Evolutionary conservation across 2,329 filamentous ascomycete genomes (phyloP).

Genomic region (Setomelanomma holmii): DNA sequence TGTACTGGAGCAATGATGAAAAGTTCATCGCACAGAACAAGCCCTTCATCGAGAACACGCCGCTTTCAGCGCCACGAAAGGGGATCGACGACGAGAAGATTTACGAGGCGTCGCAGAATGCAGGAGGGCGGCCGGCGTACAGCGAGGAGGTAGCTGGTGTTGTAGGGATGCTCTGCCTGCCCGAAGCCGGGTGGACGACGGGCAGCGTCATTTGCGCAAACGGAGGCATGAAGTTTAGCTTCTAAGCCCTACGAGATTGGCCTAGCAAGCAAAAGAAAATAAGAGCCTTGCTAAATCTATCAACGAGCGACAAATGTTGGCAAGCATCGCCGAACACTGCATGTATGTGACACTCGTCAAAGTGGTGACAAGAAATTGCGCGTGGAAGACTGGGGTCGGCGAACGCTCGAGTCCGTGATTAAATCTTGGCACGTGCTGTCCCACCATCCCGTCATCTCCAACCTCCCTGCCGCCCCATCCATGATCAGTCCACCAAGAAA

Average conservation of each 20-base stretch:
- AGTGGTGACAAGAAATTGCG: not conserved
- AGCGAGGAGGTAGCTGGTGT: slow-evolving; percentile 76
- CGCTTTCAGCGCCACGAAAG: slow-evolving; percentile 67
- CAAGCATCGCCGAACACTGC: not conserved
- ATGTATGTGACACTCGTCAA: not conserved
- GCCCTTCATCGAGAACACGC: slow-evolving; percentile 68
- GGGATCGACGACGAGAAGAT: slow-evolving; percentile 68
- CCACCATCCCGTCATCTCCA: slow-evolving; percentile 7
- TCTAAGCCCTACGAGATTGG: too few relatives aligned
- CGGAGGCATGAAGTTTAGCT: slow-evolving; percentile 67
- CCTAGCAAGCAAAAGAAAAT: too few relatives aligned
- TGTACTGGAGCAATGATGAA: slow-evolving; percentile 65
- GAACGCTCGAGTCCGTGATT: not conserved
- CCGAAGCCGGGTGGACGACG: slow-evolving; percentile 78
- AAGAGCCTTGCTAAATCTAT: too few relatives aligned
- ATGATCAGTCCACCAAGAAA: not conserved
- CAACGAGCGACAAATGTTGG: too few relatives aligned
- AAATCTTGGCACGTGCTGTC: slow-evolving; percentile 6
- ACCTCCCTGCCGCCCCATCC: not conserved
- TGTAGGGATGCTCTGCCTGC: slow-evolving; percentile 76
- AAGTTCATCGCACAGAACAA: slow-evolving; percentile 66
- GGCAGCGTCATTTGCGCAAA: slow-evolving; percentile 83
- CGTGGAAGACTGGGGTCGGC: not conserved
- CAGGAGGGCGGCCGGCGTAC: slow-evolving; percentile 66
- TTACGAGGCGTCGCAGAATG: slow-evolving; percentile 47